Percentiles rank a stretch among this genome's conserved stretches.
Conservation (phyloP, 208 protist genomes). For the Tritrichomonas musculus region DNA sequence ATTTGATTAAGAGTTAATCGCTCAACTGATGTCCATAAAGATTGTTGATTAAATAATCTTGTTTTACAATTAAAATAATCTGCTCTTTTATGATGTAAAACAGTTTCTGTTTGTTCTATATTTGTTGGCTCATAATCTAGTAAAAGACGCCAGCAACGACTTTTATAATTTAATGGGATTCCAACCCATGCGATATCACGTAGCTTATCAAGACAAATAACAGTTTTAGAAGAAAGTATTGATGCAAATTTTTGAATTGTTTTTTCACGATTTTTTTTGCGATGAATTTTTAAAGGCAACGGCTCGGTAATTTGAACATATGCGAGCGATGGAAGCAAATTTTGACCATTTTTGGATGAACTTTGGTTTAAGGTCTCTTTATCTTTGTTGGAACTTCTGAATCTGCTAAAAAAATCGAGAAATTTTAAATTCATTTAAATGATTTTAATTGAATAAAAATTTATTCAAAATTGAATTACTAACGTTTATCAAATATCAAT, state of each 20-base stretch:
- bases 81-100: neutral
- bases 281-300: neutral
- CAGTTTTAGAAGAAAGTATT: neutral
- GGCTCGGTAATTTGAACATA: neutral
- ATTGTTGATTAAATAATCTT: neutral
- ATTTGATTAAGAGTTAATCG: neutral
- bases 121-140: constrained; percentile 4
- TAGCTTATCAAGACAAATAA: neutral
- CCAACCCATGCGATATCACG: neutral
- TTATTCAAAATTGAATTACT: no score
- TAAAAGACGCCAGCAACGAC: neutral
- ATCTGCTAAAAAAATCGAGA: no score
- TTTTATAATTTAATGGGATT: neutral
- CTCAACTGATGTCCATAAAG: neutral
- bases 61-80: constrained; percentile 10
- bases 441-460: no score
- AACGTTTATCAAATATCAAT: no score
- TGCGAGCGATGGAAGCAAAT: neutral
- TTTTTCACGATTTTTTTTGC: neutral
- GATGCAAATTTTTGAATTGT: neutral
- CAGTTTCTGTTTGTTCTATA: neutral
- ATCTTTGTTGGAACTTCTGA: no score
- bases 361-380: no score
- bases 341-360: no score
- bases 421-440: no score